Percentiles rank a stretch among this genome's conserved stretches.
phyloP scores from a whole-genome alignment of 768 basidiomycete species.

The Tricholoma flavovirens region DNA sequence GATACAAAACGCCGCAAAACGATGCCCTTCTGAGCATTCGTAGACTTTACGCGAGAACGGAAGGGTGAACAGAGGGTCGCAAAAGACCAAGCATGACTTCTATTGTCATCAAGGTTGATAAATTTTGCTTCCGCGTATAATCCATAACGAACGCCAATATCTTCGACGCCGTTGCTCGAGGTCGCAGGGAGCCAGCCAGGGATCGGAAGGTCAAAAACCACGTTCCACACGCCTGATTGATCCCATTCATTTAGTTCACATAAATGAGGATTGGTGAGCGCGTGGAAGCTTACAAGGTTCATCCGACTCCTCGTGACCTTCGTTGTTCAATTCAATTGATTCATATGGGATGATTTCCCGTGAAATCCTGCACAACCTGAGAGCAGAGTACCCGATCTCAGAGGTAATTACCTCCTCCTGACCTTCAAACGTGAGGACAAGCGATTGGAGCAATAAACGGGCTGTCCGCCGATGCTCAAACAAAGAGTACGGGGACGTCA shows the following conservation, averaged over 20 bases:
- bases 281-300: constrained; percentile 39
- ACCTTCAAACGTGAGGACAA: constrained; percentile 78
- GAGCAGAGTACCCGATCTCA: constrained; percentile 57
- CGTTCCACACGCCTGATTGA: constrained; percentile 55
- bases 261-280: constrained; percentile 1
- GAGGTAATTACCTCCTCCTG: constrained; percentile 71
- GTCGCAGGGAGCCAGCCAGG: constrained; percentile 86
- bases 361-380: constrained; percentile 63
- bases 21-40: constrained; percentile 39
- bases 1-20: constrained; percentile 49
- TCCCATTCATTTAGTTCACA: constrained; percentile 1
- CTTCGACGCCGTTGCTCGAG: constrained; percentile 42
- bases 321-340: constrained; percentile 57
- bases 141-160: constrained; percentile 56
- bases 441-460: constrained; percentile 57
- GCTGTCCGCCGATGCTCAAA: constrained; percentile 49
- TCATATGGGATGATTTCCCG: constrained; percentile 53
- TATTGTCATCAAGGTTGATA: constrained; percentile 37
- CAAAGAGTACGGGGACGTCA: constrained; percentile 52
- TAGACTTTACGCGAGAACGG: constrained; percentile 36
- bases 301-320: constrained; percentile 52
- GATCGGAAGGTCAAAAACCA: constrained; percentile 76
- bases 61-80: constrained; percentile 53
- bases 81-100: constrained; percentile 36
- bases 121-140: constrained; percentile 66